phyloP scores from a whole-genome alignment of 1,284 basidiomycete genomes.

The Papiliotrema laurentii region DNA sequence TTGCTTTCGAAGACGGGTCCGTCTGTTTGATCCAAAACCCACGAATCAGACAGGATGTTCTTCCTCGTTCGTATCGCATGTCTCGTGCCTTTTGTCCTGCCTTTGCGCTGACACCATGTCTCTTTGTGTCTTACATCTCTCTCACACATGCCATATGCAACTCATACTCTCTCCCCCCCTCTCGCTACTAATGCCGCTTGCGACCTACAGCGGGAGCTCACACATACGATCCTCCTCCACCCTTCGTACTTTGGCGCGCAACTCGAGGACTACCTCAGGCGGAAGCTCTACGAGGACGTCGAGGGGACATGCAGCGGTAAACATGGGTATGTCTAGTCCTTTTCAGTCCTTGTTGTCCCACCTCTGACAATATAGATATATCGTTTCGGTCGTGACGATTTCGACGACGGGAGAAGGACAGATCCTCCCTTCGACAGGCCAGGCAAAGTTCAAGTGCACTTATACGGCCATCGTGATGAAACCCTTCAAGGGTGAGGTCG shows the following conservation, averaged over 20 bases:
- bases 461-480: slow-evolving; percentile 95
- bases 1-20: no score
- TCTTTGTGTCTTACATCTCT: neutral
- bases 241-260: slow-evolving; percentile 97
- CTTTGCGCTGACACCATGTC: slow-evolving; percentile 5
- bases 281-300: slow-evolving; percentile 91
- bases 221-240: slow-evolving; percentile 91
- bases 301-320: slow-evolving; percentile 96
- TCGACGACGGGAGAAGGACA: slow-evolving; percentile 85
- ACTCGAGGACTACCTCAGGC: slow-evolving; percentile 86
- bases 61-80: slow-evolving; percentile 11
- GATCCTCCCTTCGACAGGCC: slow-evolving; percentile 85
- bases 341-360: neutral
- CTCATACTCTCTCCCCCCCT: neutral
- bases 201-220: slow-evolving; percentile 73
- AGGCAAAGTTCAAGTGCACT: slow-evolving; percentile 86
- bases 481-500: slow-evolving; percentile 97
- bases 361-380: slow-evolving; percentile 58
- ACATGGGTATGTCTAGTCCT: slow-evolving; percentile 57
- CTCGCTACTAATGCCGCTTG: neutral
- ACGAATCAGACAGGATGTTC: slow-evolving; percentile 8
- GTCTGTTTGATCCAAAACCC: no score
- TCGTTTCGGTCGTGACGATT: slow-evolving; percentile 90
- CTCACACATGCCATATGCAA: neutral
- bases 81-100: neutral